Conservation (phyloP, 768 basidiomycete genomes). For the Auricularia cornea region DNA sequence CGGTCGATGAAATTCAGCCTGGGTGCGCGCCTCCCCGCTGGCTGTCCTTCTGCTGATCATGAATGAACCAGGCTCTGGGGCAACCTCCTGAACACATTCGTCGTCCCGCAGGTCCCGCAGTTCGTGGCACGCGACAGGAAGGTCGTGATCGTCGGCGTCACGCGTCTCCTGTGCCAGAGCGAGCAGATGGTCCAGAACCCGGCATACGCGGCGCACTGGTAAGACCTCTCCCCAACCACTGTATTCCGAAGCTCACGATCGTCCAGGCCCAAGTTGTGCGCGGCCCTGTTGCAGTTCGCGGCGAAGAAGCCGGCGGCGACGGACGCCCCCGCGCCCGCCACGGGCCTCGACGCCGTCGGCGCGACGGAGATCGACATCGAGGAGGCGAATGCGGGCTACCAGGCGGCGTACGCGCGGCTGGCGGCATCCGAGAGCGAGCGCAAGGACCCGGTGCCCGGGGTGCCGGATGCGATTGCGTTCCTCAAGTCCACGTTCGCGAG, state of each 20-base stretch:
- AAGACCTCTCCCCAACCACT: too few relatives aligned
- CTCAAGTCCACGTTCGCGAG: background rate
- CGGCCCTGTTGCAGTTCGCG: background rate
- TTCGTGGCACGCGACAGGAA: conserved; percentile 80
- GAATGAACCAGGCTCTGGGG: conserved; percentile 58
- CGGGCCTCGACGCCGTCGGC: conserved; percentile 17
- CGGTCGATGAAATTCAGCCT: conserved; percentile 76
- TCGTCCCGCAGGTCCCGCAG: conserved; percentile 74
- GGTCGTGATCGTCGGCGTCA: conserved; percentile 71
- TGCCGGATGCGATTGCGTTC: background rate
- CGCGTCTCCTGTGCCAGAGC: conserved; percentile 70
- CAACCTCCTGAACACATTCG: conserved; percentile 65
- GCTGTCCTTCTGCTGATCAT: background rate
- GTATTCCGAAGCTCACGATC: background rate
- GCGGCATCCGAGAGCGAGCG: conserved; percentile 64
- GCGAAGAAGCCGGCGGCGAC: background rate
- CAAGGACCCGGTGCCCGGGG: conserved; percentile 41
- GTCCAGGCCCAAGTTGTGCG: background rate
- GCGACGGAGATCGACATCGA: conserved; percentile 81
- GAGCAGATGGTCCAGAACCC: conserved; percentile 59
- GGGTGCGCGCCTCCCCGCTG: conserved; percentile 42
- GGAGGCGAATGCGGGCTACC: conserved; percentile 85
- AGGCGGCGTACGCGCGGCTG: conserved; percentile 86
- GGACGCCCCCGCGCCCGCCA: background rate
- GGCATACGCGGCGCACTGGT: background rate